phyloP scores from a whole-genome alignment of 176 grass and related monocot genomes.

The Carex parvula region DNA sequence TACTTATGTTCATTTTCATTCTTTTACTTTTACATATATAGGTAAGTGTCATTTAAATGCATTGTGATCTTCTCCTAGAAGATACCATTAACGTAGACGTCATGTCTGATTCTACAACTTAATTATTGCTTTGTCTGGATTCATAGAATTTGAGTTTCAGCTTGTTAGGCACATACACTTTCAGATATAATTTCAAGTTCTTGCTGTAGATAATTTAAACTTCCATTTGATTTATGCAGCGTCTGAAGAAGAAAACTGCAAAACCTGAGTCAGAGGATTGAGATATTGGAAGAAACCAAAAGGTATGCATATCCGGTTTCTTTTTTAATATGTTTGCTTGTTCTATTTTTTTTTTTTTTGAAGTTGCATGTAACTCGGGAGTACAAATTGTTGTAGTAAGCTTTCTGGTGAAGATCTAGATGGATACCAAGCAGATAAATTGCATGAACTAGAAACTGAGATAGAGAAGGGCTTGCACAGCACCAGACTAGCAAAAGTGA shows the following conservation, averaged over 20 bases:
- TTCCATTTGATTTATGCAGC: slow-evolving; percentile 28
- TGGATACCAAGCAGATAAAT: slow-evolving; percentile 27
- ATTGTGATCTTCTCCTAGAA: not conserved
- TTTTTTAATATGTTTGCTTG: not conserved
- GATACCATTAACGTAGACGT: not conserved
- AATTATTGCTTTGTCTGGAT: not conserved
- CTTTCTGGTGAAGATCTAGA: slow-evolving; percentile 37
- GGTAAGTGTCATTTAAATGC: not conserved
- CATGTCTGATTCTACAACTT: not conserved
- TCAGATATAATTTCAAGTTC: not conserved
- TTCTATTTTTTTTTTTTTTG: not conserved
- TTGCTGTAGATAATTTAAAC: not conserved
- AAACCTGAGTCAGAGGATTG: slow-evolving; percentile 31
- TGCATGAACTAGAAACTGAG: slow-evolving; percentile 23
- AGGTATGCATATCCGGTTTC: slow-evolving; percentile 8
- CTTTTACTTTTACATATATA: not conserved
- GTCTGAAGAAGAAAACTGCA: slow-evolving; percentile 11
- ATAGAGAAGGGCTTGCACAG: slow-evolving; percentile 27
- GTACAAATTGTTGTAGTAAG: slow-evolving; percentile 23
- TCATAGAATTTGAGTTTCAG: not conserved
- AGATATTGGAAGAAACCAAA: slow-evolving; percentile 28
- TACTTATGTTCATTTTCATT: not conserved
- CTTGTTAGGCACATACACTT: not conserved
- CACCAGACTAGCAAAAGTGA: slow-evolving; percentile 36
- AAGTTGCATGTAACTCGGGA: not conserved